phyloP scores from a whole-genome alignment of 164 flowering plant genomes.

The Malania oleifera region DNA sequence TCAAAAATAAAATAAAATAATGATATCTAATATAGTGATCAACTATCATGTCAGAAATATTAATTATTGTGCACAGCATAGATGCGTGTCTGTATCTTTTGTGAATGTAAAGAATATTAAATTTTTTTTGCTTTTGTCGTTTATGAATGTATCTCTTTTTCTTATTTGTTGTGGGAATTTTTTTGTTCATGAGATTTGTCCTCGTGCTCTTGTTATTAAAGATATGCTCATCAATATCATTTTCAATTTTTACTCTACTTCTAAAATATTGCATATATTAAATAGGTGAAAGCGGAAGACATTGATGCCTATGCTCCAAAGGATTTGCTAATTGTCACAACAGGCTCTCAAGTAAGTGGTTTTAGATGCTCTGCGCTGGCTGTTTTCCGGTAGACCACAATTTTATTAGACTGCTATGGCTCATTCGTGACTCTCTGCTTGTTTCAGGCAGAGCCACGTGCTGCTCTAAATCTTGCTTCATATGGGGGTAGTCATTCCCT shows the following conservation, averaged over 20 bases:
- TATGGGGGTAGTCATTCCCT: slow-evolving; percentile 91
- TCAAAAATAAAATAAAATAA: no score
- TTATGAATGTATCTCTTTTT: no score
- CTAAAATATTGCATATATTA: neutral
- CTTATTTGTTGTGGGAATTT: no score
- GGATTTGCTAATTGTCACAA: slow-evolving; percentile 91
- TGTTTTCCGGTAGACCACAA: neutral
- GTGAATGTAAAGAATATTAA: no score
- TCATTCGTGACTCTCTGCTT: slow-evolving; percentile 27
- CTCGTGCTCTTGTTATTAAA: no score
- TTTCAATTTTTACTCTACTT: neutral
- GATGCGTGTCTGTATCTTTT: no score
- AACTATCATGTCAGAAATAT: no score
- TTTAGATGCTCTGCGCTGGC: neutral
- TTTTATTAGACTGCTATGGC: slow-evolving; percentile 7
- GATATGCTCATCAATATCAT: no score
- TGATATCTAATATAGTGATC: no score
- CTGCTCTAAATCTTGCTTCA: slow-evolving; percentile 97
- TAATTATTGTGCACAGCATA: no score
- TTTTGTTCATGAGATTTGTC: no score
- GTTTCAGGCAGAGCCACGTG: slow-evolving; percentile 99
- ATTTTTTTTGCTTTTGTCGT: no score
- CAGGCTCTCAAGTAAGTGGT: slow-evolving; percentile 94
- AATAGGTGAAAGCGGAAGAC: slow-evolving; percentile 93
- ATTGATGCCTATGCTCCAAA: slow-evolving; percentile 93